Percentiles rank a stretch among this genome's conserved stretches.
Conservation (phyloP, 116 monocot species). For the Cymodocea nodosa region DNA sequence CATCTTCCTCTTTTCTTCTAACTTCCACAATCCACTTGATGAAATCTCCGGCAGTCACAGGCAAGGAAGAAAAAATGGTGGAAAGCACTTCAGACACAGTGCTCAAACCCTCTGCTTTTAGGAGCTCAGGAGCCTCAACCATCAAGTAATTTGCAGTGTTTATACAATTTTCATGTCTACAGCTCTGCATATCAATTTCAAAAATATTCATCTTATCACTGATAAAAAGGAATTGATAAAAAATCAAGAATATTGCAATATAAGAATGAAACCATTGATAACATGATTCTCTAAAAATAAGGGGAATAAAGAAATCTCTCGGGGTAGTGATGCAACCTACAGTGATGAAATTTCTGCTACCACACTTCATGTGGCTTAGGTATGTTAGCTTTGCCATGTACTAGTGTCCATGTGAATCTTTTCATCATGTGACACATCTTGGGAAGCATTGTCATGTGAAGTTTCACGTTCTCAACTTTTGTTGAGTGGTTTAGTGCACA, state of each 20-base stretch:
- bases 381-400: too few relatives aligned
- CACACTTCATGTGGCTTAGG: too few relatives aligned
- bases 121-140: conserved; percentile 52
- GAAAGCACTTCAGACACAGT: conserved; percentile 42
- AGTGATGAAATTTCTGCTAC: too few relatives aligned
- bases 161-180: conserved; percentile 75
- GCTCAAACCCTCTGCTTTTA: conserved; percentile 29
- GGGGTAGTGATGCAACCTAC: too few relatives aligned
- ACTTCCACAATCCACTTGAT: conserved; percentile 97
- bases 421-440: too few relatives aligned
- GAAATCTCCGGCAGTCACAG: conserved; percentile 64
- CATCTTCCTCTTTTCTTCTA: conserved; percentile 51
- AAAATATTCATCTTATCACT: background rate
- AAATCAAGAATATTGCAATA: background rate
- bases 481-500: too few relatives aligned
- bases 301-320: too few relatives aligned
- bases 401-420: too few relatives aligned
- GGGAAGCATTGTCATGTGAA: too few relatives aligned
- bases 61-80: conserved; percentile 46
- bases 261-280: background rate
- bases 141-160: conserved; percentile 56
- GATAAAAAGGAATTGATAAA: too few relatives aligned
- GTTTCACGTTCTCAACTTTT: too few relatives aligned
- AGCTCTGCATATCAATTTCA: conserved; percentile 48
- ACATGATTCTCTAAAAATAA: background rate